Evolutionary conservation across 352 stramenopile species (phyloP).

Genomic region (Globisporangium carolinianum): DNA sequence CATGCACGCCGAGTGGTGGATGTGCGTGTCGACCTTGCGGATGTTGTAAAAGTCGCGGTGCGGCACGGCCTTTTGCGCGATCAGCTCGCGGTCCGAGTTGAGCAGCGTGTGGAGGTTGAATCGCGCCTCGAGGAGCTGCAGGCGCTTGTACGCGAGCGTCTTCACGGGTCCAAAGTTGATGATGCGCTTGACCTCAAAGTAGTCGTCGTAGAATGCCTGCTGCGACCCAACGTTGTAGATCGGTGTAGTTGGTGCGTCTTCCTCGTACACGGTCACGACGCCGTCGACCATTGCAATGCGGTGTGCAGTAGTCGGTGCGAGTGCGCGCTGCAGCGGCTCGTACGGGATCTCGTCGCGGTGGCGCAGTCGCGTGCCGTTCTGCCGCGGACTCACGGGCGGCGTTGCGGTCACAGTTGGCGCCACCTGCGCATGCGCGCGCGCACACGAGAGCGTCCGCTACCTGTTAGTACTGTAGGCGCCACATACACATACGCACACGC

Average conservation of each 20-base stretch:
- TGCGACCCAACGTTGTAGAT: conserved; percentile 35
- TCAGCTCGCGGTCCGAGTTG: conserved; percentile 93
- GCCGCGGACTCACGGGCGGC: conserved; percentile 27
- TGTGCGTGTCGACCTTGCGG: conserved; percentile 98
- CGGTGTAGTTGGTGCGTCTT: conserved; percentile 18
- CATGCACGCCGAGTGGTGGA: conserved; percentile 96
- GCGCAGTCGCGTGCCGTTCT: conserved; percentile 32
- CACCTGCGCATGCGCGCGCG: background rate
- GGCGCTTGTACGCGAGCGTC: conserved; percentile 78
- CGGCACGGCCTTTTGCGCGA: conserved; percentile 93
- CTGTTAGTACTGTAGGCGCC: no score
- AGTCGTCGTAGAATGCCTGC: conserved; percentile 64
- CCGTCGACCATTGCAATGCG: conserved; percentile 49
- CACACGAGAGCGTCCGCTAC: no score
- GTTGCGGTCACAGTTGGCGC: conserved; percentile 5
- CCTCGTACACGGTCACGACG: conserved; percentile 43
- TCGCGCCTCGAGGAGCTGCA: conserved; percentile 85
- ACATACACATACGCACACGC: no score
- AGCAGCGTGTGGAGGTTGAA: conserved; percentile 97
- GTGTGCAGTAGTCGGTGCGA: conserved; percentile 44
- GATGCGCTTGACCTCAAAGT: conserved; percentile 81
- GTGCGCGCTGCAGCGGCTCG: conserved; percentile 36
- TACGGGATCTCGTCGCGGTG: conserved; percentile 73
- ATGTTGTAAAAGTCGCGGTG: conserved; percentile 99
- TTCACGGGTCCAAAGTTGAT: conserved; percentile 86